phyloP scores from a whole-genome alignment of 176 grass and related monocot species.

The Hordeum marinum region DNA sequence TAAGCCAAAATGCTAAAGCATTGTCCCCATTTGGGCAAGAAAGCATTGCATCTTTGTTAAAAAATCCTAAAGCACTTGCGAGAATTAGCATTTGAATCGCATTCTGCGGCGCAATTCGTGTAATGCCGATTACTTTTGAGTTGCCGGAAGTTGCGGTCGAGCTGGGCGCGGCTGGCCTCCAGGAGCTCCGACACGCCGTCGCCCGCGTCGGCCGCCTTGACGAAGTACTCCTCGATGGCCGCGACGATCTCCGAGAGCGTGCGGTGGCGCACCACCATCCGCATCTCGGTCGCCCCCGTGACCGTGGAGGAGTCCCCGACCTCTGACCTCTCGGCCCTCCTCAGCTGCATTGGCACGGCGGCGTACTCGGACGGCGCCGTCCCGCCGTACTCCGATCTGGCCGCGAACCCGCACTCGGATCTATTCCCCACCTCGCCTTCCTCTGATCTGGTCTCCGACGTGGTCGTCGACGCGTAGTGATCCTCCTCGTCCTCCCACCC shows the following conservation, averaged over 20 bases:
- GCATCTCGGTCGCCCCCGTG: slow-evolving; percentile 43
- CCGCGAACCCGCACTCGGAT: slow-evolving; percentile 56
- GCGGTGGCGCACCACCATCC: slow-evolving; percentile 74
- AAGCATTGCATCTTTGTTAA: neutral
- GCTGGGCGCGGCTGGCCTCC: slow-evolving; percentile 69
- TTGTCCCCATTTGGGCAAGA: neutral
- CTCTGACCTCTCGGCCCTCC: slow-evolving; percentile 56
- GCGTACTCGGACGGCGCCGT: slow-evolving; percentile 35
- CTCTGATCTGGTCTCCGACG: slow-evolving; percentile 56
- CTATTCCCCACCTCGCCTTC: slow-evolving; percentile 55
- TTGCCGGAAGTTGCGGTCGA: slow-evolving; percentile 82
- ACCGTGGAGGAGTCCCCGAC: slow-evolving; percentile 33
- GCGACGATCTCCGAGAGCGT: slow-evolving; percentile 78
- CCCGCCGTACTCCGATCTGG: slow-evolving; percentile 70
- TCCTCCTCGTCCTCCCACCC: slow-evolving; percentile 65
- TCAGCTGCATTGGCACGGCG: slow-evolving; percentile 28
- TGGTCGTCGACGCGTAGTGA: slow-evolving; percentile 56
- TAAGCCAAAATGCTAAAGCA: slow-evolving; percentile 14
- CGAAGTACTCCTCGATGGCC: slow-evolving; percentile 84
- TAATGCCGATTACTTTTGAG: slow-evolving; percentile 61
- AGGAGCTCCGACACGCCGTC: slow-evolving; percentile 67
- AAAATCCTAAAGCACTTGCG: neutral
- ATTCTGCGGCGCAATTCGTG: slow-evolving; percentile 1
- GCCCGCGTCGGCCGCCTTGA: slow-evolving; percentile 71
- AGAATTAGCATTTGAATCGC: neutral